Evolutionary conservation across 2,329 filamentous ascomycete genomes (phyloP), one percentile per base, ranked within the genome.

Genomic region (Sclerotinia borealis): DNA sequence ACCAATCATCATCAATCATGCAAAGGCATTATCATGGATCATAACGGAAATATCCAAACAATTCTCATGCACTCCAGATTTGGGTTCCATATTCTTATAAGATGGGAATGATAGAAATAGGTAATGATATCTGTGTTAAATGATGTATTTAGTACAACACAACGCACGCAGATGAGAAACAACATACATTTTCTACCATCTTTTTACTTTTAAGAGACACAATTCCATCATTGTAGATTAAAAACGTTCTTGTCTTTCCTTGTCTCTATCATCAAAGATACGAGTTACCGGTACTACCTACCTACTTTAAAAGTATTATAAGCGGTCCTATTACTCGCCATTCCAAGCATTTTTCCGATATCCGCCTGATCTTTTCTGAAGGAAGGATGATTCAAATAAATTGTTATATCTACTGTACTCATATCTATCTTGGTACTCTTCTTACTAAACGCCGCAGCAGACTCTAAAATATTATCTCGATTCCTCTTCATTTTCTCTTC

Each of bases 291-390:
- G n/a, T n/a, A n/a, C n/a, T n/a, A n/a, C n/a, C n/a, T n/a, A n/a
- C n/a, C n/a, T n/a, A n/a, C n/a, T n/a, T n/a, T n/a, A n/a, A n/a
- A n/a, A n/a, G n/a, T n/a, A n/a, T n/a, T n/a, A n/a, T n/a, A n/a
- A n/a, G n/a, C n/a, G n/a, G n/a, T n/a, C n/a, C n/a, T n/a, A n/a
- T n/a, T n/a, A n/a, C n/a, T n/a, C n/a, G n/a, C 37, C 37, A 56
- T 56, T 43, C 11, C 36, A 55, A 55, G 31, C 36, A n/a, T 29
- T 39, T 10, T 55, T 55, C 27, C 52, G 10, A 43, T 7, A 56
- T 56, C 39, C 54, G 39, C 54, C 54, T 56, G 54, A 56, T 56
- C 54, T 34, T 45, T 56, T 56, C 37, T 55, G 13, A 10, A 15
- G 52, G 27, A 34, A 31, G 47, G 17, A 49, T 51, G 54, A 56